phyloP scores from a whole-genome alignment of 768 basidiomycete species.

The Kwoniella botswanensis region DNA sequence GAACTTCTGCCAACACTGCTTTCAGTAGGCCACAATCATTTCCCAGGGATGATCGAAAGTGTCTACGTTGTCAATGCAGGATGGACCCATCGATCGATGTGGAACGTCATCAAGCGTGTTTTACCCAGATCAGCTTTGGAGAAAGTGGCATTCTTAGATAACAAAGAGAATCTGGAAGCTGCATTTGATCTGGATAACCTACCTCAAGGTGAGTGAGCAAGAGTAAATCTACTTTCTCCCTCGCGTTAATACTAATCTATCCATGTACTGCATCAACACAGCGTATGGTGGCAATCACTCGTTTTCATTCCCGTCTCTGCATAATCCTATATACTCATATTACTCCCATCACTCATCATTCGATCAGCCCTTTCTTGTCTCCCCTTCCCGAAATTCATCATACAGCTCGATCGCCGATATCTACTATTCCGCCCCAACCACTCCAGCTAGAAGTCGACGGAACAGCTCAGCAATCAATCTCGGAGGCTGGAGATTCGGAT shows the following conservation, averaged over 20 bases:
- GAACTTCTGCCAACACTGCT: slow-evolving; percentile 54
- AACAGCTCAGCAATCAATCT: slow-evolving; percentile 2
- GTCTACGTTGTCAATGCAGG: slow-evolving; percentile 55
- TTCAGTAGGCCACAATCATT: slow-evolving; percentile 52
- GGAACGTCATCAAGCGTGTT: slow-evolving; percentile 54
- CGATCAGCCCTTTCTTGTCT: slow-evolving; percentile 15
- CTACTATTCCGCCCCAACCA: slow-evolving; percentile 46
- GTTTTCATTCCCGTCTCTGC: slow-evolving; percentile 26
- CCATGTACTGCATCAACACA: slow-evolving; percentile 12
- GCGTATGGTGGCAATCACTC: slow-evolving; percentile 38
- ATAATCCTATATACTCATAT: slow-evolving; percentile 35
- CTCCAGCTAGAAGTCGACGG: slow-evolving; percentile 30
- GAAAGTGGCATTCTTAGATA: slow-evolving; percentile 51
- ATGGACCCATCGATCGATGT: slow-evolving; percentile 54
- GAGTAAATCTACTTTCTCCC: background rate
- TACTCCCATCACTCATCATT: slow-evolving; percentile 24
- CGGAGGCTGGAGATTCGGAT: slow-evolving; percentile 15
- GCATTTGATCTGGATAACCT: slow-evolving; percentile 50
- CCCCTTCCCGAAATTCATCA: slow-evolving; percentile 19
- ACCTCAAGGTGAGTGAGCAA: slow-evolving; percentile 37
- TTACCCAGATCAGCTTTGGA: slow-evolving; percentile 54
- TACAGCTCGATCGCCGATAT: slow-evolving; percentile 50
- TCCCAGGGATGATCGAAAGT: slow-evolving; percentile 51
- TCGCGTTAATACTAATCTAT: background rate
- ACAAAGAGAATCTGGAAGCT: slow-evolving; percentile 28